These are phyloP conservation scores for Acacia pycnantha DNA, from an alignment of 331 rosid genomes.

Conservation along the genomic window DNA sequence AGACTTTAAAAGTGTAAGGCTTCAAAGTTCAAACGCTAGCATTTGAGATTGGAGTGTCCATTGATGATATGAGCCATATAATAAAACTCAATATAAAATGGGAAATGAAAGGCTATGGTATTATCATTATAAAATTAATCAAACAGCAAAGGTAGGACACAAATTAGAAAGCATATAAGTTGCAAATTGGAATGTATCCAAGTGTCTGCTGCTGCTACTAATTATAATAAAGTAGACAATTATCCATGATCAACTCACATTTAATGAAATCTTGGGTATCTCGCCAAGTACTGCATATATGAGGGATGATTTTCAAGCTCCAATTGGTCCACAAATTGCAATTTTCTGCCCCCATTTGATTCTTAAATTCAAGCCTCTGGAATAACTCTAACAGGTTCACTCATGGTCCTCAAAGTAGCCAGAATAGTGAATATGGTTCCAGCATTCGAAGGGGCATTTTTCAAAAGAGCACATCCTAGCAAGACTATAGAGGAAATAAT, in stretches of 20 bases:
- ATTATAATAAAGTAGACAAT: background rate
- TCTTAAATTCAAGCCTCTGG: conserved; percentile 42
- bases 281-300: conserved; percentile 43
- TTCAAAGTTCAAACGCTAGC: background rate
- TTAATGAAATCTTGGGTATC: conserved; percentile 63
- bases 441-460: background rate
- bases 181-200: background rate
- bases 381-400: background rate
- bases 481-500: conserved; percentile 61
- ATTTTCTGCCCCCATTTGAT: conserved; percentile 51
- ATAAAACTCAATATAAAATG: background rate
- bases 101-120: background rate
- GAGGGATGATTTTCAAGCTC: conserved; percentile 84
- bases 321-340: conserved; percentile 78
- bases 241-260: conserved; percentile 41
- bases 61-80: background rate
- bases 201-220: no score
- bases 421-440: background rate
- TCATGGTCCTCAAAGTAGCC: background rate
- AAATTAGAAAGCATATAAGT: background rate
- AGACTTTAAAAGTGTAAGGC: background rate
- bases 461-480: conserved; percentile 43
- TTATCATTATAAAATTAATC: no score
- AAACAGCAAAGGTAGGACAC: background rate
- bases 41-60: background rate